phyloP scores from a whole-genome alignment of 2,329 filamentous ascomycete genomes.

The Aspergillus brasiliensis region DNA sequence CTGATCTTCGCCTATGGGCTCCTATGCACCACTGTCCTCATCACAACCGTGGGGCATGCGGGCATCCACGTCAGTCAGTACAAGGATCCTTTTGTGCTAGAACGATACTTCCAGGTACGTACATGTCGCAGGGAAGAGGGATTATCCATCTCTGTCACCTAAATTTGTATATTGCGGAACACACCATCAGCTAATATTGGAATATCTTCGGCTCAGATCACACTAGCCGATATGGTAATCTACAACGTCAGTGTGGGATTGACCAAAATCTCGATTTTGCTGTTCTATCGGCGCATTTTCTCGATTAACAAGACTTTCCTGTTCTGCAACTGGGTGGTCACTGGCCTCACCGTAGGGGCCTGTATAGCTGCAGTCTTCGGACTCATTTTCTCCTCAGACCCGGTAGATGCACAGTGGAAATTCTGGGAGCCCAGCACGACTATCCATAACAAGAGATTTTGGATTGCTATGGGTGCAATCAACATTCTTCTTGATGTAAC shows the following conservation, averaged over 20 bases:
- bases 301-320: background rate
- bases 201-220: background rate
- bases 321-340: background rate
- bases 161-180: too few species aligned
- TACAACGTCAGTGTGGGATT: background rate
- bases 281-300: background rate
- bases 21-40: background rate
- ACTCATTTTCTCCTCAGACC: background rate
- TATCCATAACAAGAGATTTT: background rate
- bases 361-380: background rate
- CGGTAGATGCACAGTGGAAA: background rate
- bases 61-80: background rate
- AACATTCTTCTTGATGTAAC: background rate
- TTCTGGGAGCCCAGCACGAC: background rate
- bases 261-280: background rate
- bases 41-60: background rate
- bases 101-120: background rate
- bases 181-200: too few species aligned
- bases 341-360: background rate
- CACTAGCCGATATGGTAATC: background rate
- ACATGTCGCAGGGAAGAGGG: background rate
- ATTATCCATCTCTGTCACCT: background rate
- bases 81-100: background rate
- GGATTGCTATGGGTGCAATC: background rate
- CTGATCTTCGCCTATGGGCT: background rate